Evolutionary conservation across 352 stramenopile species (phyloP).

Genomic region (Phytopythium helicoides): DNA sequence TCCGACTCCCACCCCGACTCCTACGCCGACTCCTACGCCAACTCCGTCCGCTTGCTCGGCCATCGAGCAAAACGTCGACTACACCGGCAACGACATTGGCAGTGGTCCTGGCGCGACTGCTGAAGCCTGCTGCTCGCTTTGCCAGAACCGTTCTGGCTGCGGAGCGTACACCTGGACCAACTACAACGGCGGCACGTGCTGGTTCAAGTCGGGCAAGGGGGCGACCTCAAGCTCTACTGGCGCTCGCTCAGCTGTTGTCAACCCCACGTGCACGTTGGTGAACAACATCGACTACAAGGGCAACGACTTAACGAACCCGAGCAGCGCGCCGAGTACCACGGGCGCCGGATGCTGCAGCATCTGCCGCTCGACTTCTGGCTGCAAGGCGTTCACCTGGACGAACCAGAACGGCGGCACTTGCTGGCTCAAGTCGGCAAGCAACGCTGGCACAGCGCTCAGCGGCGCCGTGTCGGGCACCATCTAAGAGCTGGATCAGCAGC

Average conservation of each 20-base stretch:
- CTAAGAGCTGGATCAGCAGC: not conserved
- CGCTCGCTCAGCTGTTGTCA: constrained; percentile 11
- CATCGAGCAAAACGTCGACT: constrained; percentile 36
- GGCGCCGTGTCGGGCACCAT: constrained; percentile 27
- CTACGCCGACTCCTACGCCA: too few relatives aligned
- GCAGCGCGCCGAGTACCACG: constrained; percentile 16
- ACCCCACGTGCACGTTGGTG: constrained; percentile 19
- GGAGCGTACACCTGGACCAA: constrained; percentile 41
- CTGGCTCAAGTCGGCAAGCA: constrained; percentile 44
- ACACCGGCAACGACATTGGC: constrained; percentile 21
- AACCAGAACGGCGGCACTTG: constrained; percentile 51
- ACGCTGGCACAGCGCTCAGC: constrained; percentile 5
- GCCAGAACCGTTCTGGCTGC: constrained; percentile 19
- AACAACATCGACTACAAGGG: constrained; percentile 31
- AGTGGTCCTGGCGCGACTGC: constrained; percentile 10
- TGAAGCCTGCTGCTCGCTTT: constrained; percentile 30
- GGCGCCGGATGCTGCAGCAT: constrained; percentile 20
- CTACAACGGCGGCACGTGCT: constrained; percentile 39
- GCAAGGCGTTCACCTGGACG: constrained; percentile 53
- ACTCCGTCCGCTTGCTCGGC: constrained; percentile 9
- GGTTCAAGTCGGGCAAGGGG: constrained; percentile 37
- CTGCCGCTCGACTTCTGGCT: constrained; percentile 23
- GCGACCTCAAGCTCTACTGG: constrained; percentile 9
- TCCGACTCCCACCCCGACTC: not conserved
- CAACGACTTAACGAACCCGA: constrained; percentile 24